Evolutionary conservation across 2,329 filamentous ascomycete genomes (phyloP).

Genomic region (Trichoderma sp.): DNA sequence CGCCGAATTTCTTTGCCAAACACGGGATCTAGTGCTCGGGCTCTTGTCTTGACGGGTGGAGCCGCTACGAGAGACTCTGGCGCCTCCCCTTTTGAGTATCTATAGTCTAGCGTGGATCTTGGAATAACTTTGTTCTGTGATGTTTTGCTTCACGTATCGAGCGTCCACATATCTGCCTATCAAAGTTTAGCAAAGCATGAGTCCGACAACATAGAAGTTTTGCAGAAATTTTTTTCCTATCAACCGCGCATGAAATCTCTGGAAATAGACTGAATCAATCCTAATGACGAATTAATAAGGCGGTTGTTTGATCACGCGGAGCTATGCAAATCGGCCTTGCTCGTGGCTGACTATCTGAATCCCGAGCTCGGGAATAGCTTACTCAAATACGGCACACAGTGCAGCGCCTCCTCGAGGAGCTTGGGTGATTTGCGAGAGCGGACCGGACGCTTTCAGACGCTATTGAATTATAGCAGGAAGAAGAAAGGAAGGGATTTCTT

Average conservation of each 20-base stretch:
- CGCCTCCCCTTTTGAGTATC: not conserved
- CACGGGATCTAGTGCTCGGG: not conserved
- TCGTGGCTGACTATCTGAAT: not conserved
- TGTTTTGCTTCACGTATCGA: not conserved
- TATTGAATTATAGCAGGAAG: not conserved
- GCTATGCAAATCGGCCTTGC: not conserved
- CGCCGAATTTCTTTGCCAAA: not conserved
- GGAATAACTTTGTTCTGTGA: not conserved
- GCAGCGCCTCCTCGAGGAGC: not conserved
- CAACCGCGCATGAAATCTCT: not conserved
- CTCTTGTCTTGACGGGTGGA: not conserved
- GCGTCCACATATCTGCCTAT: not conserved
- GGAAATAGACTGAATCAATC: not conserved
- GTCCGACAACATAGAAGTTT: not conserved
- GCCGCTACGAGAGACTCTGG: not conserved
- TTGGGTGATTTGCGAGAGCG: too few relatives aligned
- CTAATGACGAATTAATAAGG: not conserved
- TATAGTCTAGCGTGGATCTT: not conserved
- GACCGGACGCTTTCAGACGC: not conserved
- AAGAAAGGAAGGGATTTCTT: too few relatives aligned
- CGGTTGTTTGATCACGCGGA: not conserved
- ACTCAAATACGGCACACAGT: not conserved
- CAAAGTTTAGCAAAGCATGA: not conserved
- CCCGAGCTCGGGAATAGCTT: conserved; percentile 1
- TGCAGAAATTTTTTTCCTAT: not conserved